Evolutionary conservation across 208 protist species (phyloP).

Genomic region (Leishmania aethiopica): DNA sequence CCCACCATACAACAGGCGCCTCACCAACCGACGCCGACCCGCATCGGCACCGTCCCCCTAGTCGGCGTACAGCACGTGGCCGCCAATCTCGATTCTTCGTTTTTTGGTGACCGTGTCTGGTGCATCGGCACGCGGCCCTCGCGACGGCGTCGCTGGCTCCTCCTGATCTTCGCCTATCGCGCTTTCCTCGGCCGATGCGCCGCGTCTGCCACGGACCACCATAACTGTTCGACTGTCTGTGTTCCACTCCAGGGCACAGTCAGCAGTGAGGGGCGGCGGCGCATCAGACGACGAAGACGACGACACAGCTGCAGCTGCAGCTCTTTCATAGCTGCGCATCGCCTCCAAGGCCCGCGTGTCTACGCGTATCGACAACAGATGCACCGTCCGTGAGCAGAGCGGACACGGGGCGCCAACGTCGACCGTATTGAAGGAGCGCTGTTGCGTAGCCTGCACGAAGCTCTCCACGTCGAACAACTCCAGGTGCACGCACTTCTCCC

Average conservation of each 20-base stretch:
- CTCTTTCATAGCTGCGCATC: constrained; percentile 24
- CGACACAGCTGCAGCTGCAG: not conserved
- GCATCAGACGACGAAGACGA: not conserved
- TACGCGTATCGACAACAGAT: constrained; percentile 46
- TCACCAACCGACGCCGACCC: not conserved
- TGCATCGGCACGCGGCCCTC: not conserved
- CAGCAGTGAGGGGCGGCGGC: constrained; percentile 7
- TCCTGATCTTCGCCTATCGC: constrained; percentile 23
- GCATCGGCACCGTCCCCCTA: not conserved
- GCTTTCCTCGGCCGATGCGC: not conserved
- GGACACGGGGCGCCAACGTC: constrained; percentile 50
- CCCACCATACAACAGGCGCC: not conserved
- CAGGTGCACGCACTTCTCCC: constrained; percentile 57
- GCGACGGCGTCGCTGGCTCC: constrained; percentile 5
- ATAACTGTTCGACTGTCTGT: constrained; percentile 22
- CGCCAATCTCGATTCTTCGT: constrained; percentile 65
- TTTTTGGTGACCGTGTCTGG: constrained; percentile 27
- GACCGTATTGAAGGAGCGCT: constrained; percentile 23
- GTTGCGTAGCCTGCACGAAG: constrained; percentile 63
- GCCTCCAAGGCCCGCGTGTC: constrained; percentile 47
- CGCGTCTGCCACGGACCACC: constrained; percentile 23
- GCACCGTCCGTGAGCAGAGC: constrained; percentile 40
- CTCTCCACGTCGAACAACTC: constrained; percentile 79
- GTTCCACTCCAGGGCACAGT: constrained; percentile 44
- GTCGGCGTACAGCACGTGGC: constrained; percentile 60